Evolutionary conservation across 164 flowering plant species (phyloP).

Genomic region (Tetracentron sinense): DNA sequence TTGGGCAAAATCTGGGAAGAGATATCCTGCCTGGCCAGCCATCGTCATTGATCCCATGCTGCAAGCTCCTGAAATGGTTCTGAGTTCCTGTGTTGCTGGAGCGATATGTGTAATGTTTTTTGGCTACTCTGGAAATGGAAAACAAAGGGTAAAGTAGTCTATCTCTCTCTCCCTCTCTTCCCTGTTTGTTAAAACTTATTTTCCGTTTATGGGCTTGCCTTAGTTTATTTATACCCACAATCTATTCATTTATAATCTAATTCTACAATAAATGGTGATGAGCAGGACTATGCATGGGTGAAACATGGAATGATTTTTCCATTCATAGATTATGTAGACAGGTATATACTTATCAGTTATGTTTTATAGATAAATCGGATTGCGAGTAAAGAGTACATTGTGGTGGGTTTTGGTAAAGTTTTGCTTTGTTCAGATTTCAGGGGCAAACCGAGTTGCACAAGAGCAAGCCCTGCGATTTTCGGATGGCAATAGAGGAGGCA

Average conservation of each 20-base stretch:
- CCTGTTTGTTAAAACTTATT: not conserved
- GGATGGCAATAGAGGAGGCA: constrained; percentile 87
- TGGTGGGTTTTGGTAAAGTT: not conserved
- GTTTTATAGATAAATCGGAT: not conserved
- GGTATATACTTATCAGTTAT: constrained; percentile 37
- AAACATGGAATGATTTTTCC: constrained; percentile 74
- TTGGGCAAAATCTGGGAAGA: constrained; percentile 86
- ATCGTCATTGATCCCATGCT: constrained; percentile 81
- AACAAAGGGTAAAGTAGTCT: constrained; percentile 55
- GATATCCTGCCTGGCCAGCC: constrained; percentile 93
- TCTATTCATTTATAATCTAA: constrained; percentile 4
- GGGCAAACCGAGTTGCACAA: constrained; percentile 55
- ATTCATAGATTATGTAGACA: constrained; percentile 73
- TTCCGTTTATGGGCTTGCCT: constrained; percentile 1
- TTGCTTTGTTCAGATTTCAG: constrained; percentile 59
- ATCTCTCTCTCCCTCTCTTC: not conserved
- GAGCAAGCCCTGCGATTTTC: constrained; percentile 59
- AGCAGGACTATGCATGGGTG: constrained; percentile 97
- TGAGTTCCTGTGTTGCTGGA: constrained; percentile 66
- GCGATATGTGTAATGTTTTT: constrained; percentile 93
- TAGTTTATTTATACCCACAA: not conserved
- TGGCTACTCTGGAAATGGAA: constrained; percentile 72
- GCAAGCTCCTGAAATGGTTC: constrained; percentile 75
- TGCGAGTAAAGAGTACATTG: not conserved
- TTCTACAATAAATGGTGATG: constrained; percentile 12